These are phyloP conservation scores for Suillus plorans DNA, from an alignment of 768 basidiomycete genomes.

Conservation along the genomic window DNA sequence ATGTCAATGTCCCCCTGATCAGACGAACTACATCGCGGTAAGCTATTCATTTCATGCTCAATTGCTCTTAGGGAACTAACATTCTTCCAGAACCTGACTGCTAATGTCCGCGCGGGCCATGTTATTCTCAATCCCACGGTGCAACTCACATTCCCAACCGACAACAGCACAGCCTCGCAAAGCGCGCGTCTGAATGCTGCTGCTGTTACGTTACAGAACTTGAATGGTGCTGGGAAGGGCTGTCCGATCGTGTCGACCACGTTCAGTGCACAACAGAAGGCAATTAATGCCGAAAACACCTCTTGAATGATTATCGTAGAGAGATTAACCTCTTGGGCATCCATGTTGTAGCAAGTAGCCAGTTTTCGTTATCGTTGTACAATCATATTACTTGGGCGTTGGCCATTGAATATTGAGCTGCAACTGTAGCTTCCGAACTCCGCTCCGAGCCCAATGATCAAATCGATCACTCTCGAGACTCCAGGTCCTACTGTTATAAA, in stretches of 20 bases:
- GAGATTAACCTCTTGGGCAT: neutral
- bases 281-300: conserved; percentile 15
- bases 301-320: conserved; percentile 7
- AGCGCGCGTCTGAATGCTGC: conserved; percentile 54
- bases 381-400: neutral
- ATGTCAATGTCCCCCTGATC: conserved; percentile 35
- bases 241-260: conserved; percentile 67
- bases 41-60: neutral
- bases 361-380: neutral
- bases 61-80: neutral
- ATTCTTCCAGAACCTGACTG: conserved; percentile 31
- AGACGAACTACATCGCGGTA: conserved; percentile 26
- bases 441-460: neutral
- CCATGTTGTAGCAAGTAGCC: neutral
- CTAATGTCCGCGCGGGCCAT: conserved; percentile 40
- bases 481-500: too few species aligned
- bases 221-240: conserved; percentile 63
- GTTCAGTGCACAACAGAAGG: conserved; percentile 42
- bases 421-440: neutral
- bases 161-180: conserved; percentile 38
- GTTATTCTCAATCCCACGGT: conserved; percentile 43
- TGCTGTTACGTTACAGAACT: conserved; percentile 68
- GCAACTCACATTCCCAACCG: conserved; percentile 42
- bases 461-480: too few species aligned
- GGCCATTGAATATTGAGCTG: neutral